Conservation (phyloP, 1,139 yeast species). For the Saccharomycopsis hybrid region DNA sequence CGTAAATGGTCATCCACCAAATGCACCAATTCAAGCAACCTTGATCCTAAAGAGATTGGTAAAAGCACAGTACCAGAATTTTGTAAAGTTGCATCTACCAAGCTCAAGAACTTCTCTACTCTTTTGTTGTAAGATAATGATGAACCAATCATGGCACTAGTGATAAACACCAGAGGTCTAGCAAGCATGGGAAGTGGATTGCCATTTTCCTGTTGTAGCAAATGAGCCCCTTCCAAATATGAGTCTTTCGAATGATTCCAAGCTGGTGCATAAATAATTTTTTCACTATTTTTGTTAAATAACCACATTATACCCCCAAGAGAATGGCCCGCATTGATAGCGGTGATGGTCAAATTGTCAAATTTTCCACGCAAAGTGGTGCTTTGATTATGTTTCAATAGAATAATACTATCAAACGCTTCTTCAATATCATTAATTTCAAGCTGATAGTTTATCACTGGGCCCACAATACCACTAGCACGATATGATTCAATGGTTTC, state of each 20-base stretch:
- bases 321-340: conserved; percentile 88
- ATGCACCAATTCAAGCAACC: conserved; percentile 74
- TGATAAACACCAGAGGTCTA: conserved; percentile 81
- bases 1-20: conserved; percentile 48
- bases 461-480: conserved; percentile 68
- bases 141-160: conserved; percentile 69
- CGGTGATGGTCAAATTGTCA: conserved; percentile 47
- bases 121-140: conserved; percentile 58
- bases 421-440: conserved; percentile 75
- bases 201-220: conserved; percentile 43
- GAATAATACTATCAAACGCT: conserved; percentile 61
- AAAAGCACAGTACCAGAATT: conserved; percentile 69
- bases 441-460: conserved; percentile 51
- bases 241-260: conserved; percentile 95
- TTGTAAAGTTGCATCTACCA: conserved; percentile 62
- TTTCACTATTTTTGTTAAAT: conserved; percentile 66
- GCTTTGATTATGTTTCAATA: conserved; percentile 77
- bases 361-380: conserved; percentile 47
- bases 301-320: conserved; percentile 92
- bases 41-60: conserved; percentile 80
- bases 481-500: conserved; percentile 79
- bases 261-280: conserved; percentile 78
- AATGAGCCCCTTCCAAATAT: conserved; percentile 74
- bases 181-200: conserved; percentile 53
- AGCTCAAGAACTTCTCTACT: conserved; percentile 54